Evolutionary conservation across 2,329 filamentous ascomycete genomes (phyloP).

Genomic region (Camillea tinctor): DNA sequence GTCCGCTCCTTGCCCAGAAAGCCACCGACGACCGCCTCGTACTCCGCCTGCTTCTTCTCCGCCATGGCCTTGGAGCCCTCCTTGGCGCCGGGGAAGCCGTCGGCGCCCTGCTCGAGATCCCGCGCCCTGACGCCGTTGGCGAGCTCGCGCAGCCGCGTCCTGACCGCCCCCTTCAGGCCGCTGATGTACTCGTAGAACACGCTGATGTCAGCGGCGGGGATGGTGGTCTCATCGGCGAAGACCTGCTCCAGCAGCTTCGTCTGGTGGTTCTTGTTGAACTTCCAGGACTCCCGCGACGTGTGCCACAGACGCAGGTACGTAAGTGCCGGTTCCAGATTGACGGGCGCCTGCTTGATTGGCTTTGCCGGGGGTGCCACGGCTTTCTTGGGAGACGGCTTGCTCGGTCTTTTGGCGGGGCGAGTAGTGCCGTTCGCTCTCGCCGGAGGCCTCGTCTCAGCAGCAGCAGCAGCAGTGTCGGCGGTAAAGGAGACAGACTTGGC

Average conservation of each 20-base stretch:
- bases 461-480: slow-evolving; percentile 24
- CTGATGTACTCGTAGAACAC: slow-evolving; percentile 75
- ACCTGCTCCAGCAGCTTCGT: slow-evolving; percentile 80
- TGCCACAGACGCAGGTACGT: slow-evolving; percentile 77
- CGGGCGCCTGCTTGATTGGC: slow-evolving; percentile 34
- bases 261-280: slow-evolving; percentile 95
- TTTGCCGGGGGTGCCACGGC: slow-evolving; percentile 27
- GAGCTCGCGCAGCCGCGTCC: slow-evolving; percentile 65
- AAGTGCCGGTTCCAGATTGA: slow-evolving; percentile 63
- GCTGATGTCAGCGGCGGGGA: slow-evolving; percentile 68
- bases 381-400: slow-evolving; percentile 38
- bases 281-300: slow-evolving; percentile 71
- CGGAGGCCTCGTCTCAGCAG: slow-evolving; percentile 18
- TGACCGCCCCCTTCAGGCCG: slow-evolving; percentile 73
- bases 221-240: slow-evolving; percentile 66
- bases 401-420: slow-evolving; percentile 26
- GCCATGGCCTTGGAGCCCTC: slow-evolving; percentile 36
- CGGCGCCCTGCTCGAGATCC: slow-evolving; percentile 50
- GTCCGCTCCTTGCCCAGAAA: slow-evolving; percentile 38
- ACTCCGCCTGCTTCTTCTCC: slow-evolving; percentile 53
- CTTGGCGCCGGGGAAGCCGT: slow-evolving; percentile 46
- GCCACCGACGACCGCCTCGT: slow-evolving; percentile 54
- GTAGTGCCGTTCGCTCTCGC: slow-evolving; percentile 22
- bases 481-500: slow-evolving; percentile 48
- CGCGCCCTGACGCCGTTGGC: slow-evolving; percentile 61